A percentile compares a stretch with the other conserved stretches of the same genome.
Evolutionary conservation across 73 alveolate genomes (phyloP).

Genomic region (Paramecium sexaurelia): DNA sequence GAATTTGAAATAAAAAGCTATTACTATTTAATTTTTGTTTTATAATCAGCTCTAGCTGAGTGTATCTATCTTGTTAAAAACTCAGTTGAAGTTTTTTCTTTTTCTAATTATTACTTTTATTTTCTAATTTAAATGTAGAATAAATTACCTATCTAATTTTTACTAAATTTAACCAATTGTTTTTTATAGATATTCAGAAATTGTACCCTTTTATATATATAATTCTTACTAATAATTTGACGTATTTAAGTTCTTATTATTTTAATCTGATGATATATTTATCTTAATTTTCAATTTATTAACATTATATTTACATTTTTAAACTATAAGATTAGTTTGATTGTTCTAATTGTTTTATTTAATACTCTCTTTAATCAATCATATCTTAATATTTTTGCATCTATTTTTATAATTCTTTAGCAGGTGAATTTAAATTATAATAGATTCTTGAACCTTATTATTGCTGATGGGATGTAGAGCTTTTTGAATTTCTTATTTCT

Average conservation of each 20-base stretch:
- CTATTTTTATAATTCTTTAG: background rate
- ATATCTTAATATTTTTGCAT: background rate
- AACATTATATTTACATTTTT: background rate
- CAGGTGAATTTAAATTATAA: background rate
- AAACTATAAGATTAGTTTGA: background rate
- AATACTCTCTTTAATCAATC: background rate
- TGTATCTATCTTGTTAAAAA: background rate
- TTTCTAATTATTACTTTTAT: background rate
- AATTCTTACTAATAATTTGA: background rate
- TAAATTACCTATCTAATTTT: background rate
- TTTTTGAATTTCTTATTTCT: background rate
- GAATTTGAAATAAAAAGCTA: background rate
- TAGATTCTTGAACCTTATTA: background rate
- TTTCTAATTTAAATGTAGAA: background rate
- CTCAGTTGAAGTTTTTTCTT: background rate
- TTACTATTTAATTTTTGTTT: background rate
- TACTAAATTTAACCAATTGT: background rate
- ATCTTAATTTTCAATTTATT: background rate
- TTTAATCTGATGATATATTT: background rate
- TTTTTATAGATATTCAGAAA: background rate
- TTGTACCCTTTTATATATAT: background rate
- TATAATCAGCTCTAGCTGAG: conserved; percentile 9
- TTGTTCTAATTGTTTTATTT: background rate
- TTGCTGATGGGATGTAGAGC: background rate
- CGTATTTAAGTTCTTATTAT: background rate